phyloP scores from a whole-genome alignment of 2,329 filamentous ascomycete genomes.

The Penicillium frequentans region DNA sequence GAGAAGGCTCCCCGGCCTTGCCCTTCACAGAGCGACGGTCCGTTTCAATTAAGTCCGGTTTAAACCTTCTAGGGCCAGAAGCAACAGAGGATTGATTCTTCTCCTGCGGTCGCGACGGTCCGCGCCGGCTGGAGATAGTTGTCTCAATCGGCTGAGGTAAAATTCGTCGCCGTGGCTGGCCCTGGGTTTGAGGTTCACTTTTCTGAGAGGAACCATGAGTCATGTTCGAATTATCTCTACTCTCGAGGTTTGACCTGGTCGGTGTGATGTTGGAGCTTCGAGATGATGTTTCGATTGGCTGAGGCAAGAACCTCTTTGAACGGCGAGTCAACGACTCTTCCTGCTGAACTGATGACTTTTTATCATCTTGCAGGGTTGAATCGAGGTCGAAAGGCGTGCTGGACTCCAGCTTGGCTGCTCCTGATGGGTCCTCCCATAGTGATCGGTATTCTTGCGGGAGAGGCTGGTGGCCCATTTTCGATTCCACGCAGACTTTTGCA shows the following conservation, averaged over 20 bases:
- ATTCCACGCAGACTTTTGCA: background rate
- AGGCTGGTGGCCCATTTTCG: constrained; percentile 4
- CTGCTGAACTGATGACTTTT: background rate
- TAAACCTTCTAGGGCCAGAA: constrained; percentile 26
- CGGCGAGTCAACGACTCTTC: background rate
- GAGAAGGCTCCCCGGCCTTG: constrained; percentile 32
- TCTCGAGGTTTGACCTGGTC: background rate
- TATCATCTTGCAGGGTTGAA: background rate
- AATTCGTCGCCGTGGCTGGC: constrained; percentile 21
- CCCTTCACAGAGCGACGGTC: constrained; percentile 29
- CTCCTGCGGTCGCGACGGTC: constrained; percentile 34
- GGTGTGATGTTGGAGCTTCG: constrained; percentile 32
- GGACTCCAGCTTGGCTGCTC: background rate
- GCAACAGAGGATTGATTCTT: constrained; percentile 7
- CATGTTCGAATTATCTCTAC: background rate
- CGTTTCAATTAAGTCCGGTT: constrained; percentile 35
- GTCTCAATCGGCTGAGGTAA: constrained; percentile 63
- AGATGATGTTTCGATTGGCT: constrained; percentile 47
- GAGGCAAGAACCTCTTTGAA: constrained; percentile 36
- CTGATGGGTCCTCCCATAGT: background rate
- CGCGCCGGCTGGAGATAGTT: constrained; percentile 55
- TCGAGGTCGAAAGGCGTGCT: background rate
- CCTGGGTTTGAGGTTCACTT: background rate
- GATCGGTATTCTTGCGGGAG: background rate
- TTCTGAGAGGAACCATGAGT: background rate